A percentile compares a stretch with the other conserved stretches of the same genome.
These are phyloP conservation scores for Dendryphion nanum DNA, from an alignment of 2,329 filamentous ascomycete genomes.

Conservation along the genomic window DNA sequence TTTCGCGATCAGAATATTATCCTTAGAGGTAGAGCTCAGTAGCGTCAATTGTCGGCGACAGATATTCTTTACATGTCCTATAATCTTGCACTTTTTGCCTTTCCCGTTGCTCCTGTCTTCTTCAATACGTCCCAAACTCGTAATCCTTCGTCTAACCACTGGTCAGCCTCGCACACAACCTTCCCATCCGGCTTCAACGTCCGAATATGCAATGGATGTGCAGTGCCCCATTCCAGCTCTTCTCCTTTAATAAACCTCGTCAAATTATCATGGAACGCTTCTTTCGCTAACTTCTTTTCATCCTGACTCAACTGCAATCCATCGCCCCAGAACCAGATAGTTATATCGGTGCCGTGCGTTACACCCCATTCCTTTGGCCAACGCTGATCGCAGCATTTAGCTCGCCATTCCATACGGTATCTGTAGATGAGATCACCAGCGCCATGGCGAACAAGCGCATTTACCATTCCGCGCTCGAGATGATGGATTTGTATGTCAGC, in stretches of 20 bases:
- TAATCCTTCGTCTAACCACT: slow-evolving; percentile 47
- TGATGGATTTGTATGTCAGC: slow-evolving; percentile 57
- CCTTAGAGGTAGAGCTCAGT: too few species aligned
- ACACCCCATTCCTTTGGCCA: slow-evolving; percentile 52
- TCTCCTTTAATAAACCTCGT: slow-evolving; percentile 43
- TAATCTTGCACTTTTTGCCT: slow-evolving; percentile 2
- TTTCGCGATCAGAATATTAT: too few species aligned
- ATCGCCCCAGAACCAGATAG: slow-evolving; percentile 58
- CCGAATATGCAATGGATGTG: slow-evolving; percentile 39
- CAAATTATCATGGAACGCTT: slow-evolving; percentile 39
- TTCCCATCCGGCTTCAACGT: slow-evolving; percentile 47
- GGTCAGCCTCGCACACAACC: slow-evolving; percentile 49
- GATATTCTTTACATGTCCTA: not conserved
- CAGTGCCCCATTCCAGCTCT: slow-evolving; percentile 41
- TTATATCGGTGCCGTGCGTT: slow-evolving; percentile 54
- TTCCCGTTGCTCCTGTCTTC: slow-evolving; percentile 11
- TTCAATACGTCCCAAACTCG: slow-evolving; percentile 47
- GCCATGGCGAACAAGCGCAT: slow-evolving; percentile 44
- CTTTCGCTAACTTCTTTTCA: slow-evolving; percentile 46
- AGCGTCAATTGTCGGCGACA: not conserved
- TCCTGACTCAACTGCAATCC: slow-evolving; percentile 39
- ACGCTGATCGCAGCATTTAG: slow-evolving; percentile 44
- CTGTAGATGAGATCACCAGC: slow-evolving; percentile 48
- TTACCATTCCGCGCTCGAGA: slow-evolving; percentile 52
- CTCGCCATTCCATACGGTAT: slow-evolving; percentile 56